A percentile compares a stretch with the other conserved stretches of the same genome.
Evolutionary conservation across 2,329 filamentous ascomycete genomes (phyloP).

Genomic region (Botrytis tulipae): DNA sequence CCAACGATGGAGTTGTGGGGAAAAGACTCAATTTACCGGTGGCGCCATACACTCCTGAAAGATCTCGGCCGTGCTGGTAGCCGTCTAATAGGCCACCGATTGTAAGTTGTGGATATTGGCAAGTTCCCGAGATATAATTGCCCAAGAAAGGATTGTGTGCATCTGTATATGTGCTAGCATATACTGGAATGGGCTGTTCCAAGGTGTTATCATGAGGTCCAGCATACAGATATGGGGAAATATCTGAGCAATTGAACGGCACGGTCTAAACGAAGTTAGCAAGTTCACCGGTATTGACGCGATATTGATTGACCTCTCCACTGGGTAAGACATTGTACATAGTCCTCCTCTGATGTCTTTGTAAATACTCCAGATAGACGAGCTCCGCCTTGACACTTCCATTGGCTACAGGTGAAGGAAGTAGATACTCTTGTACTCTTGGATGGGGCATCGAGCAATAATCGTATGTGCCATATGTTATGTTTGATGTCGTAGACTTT

Average conservation of each 20-base stretch:
- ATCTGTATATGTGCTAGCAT: constrained; percentile 42
- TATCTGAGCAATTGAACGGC: constrained; percentile 41
- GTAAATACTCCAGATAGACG: constrained; percentile 43
- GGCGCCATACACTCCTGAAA: constrained; percentile 38
- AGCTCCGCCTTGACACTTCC: constrained; percentile 36
- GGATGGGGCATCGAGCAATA: constrained; percentile 45
- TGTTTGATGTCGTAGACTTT: constrained; percentile 22
- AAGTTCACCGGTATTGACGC: background rate
- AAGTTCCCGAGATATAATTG: constrained; percentile 39
- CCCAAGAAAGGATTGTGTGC: constrained; percentile 39
- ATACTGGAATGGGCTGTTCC: constrained; percentile 36
- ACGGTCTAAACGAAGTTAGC: constrained; percentile 35
- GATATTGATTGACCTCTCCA: constrained; percentile 37
- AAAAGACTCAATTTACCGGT: constrained; percentile 36
- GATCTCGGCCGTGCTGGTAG: constrained; percentile 41
- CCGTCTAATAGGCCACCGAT: constrained; percentile 42
- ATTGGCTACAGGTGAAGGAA: constrained; percentile 37
- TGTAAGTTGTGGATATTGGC: constrained; percentile 43
- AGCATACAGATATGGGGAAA: constrained; percentile 41
- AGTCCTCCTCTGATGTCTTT: constrained; percentile 42
- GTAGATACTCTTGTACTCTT: constrained; percentile 37
- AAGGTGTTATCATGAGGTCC: constrained; percentile 27
- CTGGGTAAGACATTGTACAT: constrained; percentile 43
- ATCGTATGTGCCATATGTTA: constrained; percentile 40
- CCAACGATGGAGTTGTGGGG: constrained; percentile 35